Conservation (phyloP, 2,329 filamentous ascomycete genomes). For the Gliomastix tumulicola region DNA sequence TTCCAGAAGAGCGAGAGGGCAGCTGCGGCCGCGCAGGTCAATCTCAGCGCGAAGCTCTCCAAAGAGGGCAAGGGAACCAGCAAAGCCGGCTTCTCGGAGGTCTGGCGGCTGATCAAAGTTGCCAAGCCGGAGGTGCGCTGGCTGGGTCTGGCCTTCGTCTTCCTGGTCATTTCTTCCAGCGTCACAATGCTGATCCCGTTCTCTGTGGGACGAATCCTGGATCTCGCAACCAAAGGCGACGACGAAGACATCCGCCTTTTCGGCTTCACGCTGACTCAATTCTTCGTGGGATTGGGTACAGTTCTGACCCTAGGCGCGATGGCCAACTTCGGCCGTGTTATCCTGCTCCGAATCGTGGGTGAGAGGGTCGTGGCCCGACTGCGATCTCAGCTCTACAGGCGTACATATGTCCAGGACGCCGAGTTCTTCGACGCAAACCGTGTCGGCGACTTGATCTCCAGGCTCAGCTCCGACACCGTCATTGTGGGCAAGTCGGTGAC, state of each 20-base stretch:
- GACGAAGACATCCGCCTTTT: conserved; percentile 66
- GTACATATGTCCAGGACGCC: conserved; percentile 93
- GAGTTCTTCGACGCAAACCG: conserved; percentile 99
- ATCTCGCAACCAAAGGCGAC: conserved; percentile 73
- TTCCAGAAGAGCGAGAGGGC: conserved; percentile 75
- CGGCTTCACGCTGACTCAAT: conserved; percentile 77
- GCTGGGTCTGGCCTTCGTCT: conserved; percentile 71
- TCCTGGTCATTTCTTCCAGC: conserved; percentile 81
- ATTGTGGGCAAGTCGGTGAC: conserved; percentile 99
- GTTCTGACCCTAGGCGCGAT: conserved; percentile 78
- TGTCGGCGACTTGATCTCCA: conserved; percentile 91
- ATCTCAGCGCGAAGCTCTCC: conserved; percentile 78
- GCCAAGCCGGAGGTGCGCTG: conserved; percentile 77
- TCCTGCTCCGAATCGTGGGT: conserved; percentile 87
- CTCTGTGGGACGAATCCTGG: conserved; percentile 91
- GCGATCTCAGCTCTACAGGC: conserved; percentile 80
- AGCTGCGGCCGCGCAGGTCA: conserved; percentile 78
- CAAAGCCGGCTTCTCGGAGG: conserved; percentile 62
- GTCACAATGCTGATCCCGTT: conserved; percentile 97
- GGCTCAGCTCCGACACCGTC: conserved; percentile 91
- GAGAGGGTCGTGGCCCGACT: conserved; percentile 90
- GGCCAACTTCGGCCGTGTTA: conserved; percentile 90
- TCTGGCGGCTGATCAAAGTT: conserved; percentile 83
- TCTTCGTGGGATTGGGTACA: conserved; percentile 73
- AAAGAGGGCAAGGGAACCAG: conserved; percentile 63